Conservation (phyloP, 2,329 filamentous ascomycete species). For the Ascosphaera apis region DNA sequence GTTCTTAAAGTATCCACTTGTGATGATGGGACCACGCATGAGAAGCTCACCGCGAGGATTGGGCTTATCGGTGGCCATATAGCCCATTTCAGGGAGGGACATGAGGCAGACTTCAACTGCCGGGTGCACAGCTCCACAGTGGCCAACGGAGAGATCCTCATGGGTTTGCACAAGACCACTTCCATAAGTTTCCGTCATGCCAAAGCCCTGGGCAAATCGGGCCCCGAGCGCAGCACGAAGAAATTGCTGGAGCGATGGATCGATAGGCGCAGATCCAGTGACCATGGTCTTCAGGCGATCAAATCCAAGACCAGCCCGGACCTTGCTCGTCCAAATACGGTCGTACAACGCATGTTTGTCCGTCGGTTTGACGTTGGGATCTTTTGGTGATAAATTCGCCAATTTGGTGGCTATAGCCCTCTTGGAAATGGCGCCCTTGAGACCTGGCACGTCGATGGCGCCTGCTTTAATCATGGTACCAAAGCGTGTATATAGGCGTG, state of each 20-base stretch:
- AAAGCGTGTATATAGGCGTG: constrained; percentile 78
- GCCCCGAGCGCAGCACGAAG: constrained; percentile 62
- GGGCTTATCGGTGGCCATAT: constrained; percentile 68
- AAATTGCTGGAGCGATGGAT: constrained; percentile 72
- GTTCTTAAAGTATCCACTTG: constrained; percentile 78
- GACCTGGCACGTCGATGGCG: constrained; percentile 54
- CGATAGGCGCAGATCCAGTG: constrained; percentile 74
- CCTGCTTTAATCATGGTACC: constrained; percentile 57
- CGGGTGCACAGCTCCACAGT: constrained; percentile 34
- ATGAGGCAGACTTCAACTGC: constrained; percentile 54
- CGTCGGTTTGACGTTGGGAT: constrained; percentile 40
- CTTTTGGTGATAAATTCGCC: constrained; percentile 52
- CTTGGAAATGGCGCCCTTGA: constrained; percentile 61
- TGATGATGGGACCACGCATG: constrained; percentile 55
- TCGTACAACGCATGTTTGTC: constrained; percentile 28
- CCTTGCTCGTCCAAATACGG: constrained; percentile 77
- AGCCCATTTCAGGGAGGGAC: constrained; percentile 87
- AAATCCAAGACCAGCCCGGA: constrained; percentile 60
- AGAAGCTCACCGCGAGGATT: constrained; percentile 76
- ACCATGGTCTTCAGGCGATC: constrained; percentile 51
- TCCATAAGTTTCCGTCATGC: constrained; percentile 83
- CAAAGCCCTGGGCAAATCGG: constrained; percentile 69
- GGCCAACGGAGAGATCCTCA: constrained; percentile 53
- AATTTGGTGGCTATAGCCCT: constrained; percentile 62
- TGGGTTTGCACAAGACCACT: constrained; percentile 44